Percentiles rank a stretch among this genome's conserved stretches.
Conservation (phyloP, 495 filamentous ascomycete species). For the Aspergillus steynii region DNA sequence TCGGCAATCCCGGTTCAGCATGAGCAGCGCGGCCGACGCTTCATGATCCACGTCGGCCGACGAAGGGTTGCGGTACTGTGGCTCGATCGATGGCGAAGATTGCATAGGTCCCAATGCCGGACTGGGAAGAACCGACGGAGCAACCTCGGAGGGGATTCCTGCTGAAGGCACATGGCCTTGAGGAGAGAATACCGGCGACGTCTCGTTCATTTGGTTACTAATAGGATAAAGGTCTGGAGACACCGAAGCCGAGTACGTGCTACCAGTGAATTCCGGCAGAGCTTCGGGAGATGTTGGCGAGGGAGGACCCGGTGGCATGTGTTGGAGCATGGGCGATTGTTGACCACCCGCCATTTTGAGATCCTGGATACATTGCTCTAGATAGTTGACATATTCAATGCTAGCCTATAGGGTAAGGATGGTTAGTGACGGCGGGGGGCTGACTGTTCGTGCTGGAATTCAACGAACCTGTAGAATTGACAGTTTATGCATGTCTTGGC, state of each 20-base stretch:
- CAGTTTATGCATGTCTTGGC: slow-evolving; percentile 97
- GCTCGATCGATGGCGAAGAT: slow-evolving; percentile 36
- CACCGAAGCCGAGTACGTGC: slow-evolving; percentile 32
- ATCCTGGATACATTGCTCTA: slow-evolving; percentile 84
- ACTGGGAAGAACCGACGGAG: slow-evolving; percentile 41
- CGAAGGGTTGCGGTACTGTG: slow-evolving; percentile 22
- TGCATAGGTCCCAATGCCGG: slow-evolving; percentile 40
- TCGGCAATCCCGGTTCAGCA: slow-evolving; percentile 73
- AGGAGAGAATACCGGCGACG: slow-evolving; percentile 43
- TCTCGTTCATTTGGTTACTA: slow-evolving; percentile 25
- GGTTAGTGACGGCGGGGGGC: neutral
- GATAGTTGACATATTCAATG: slow-evolving; percentile 94
- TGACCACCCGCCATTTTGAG: slow-evolving; percentile 62
- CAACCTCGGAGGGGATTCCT: slow-evolving; percentile 28
- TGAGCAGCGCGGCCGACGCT: slow-evolving; percentile 75
- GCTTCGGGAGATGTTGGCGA: slow-evolving; percentile 43
- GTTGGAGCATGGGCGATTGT: slow-evolving; percentile 16
- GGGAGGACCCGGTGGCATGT: slow-evolving; percentile 25
- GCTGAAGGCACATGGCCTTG: slow-evolving; percentile 34
- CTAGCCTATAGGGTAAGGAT: slow-evolving; percentile 63
- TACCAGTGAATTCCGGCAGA: slow-evolving; percentile 23
- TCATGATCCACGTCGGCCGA: slow-evolving; percentile 66
- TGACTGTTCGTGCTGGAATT: neutral
- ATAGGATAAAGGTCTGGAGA: slow-evolving; percentile 38
- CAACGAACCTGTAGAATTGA: slow-evolving; percentile 84